Base-by-base conservation (phyloP, 768 basidiomycete species). In the Glaciozyma martinii region DNA sequence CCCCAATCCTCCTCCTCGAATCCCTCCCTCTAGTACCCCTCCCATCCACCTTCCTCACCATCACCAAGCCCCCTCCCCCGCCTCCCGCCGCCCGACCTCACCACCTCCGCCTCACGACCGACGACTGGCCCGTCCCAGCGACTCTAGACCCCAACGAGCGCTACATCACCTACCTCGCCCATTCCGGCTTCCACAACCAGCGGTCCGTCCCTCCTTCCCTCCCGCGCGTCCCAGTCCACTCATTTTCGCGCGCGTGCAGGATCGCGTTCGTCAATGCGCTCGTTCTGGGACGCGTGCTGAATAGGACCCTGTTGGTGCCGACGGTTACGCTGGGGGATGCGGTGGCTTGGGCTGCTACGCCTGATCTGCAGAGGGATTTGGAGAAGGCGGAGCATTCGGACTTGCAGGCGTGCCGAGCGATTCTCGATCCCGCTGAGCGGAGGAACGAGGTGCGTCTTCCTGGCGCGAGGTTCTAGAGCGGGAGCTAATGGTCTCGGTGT, bases 291-390 rank as follows among this genome's bases (percentile, higher is more conserved):
- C 21, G 27, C 4, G 42, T 56, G 23, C 21, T 66, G 13, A 64
- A 66, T 32, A 65, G 69, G 18, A 70, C 65, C 18, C 63, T 70
- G 25, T 62, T 66, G 30, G 62, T 70, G 15, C 65, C 62, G 23
- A 62, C 69, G 5, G 62, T 62, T 12, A 60, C 60, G 5, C 69
- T 70, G 15, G 69, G 69, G 16, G 21, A 10, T 23, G 47, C 69
- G 7, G 32, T 61, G 13, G 62, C 62, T 12, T 70, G 69, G 69
- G 65, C 55, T 3, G 37, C 62, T 1, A 47, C 52, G 7, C 29
- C 25, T 12, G 43, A 62, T 33, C 25, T 60, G 2, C 32, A 19
- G 18, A 8, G 13, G 12, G 33, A 56, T 25, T 32, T 60, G 19
- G 59, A 46, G 40, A 32, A 53, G 30, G 62, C 64, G 47, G 67